These are phyloP conservation scores for Fusarium chuoi DNA, from an alignment of 2,329 filamentous ascomycete species.

Conservation along the genomic window DNA sequence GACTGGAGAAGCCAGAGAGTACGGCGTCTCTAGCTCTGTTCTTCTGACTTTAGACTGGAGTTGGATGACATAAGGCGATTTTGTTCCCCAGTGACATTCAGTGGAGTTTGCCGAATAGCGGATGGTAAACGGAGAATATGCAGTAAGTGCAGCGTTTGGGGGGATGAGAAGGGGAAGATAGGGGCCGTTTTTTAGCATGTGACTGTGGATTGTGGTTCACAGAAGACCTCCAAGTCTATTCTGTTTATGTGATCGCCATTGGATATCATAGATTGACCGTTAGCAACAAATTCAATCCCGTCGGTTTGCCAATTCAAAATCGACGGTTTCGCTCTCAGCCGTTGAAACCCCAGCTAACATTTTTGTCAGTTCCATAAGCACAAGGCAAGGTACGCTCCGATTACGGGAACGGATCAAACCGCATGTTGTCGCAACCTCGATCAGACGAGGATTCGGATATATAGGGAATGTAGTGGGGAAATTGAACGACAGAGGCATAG, in stretches of 20 bases:
- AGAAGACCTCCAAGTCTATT: background rate
- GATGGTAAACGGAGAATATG: slow-evolving; percentile 5
- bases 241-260: background rate
- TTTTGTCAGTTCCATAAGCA: background rate
- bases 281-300: background rate
- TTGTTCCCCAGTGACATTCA: slow-evolving; percentile 24
- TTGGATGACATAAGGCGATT: slow-evolving; percentile 43
- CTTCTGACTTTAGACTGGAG: slow-evolving; percentile 8
- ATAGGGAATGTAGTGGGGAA: slow-evolving; percentile 19
- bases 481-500: slow-evolving; percentile 1
- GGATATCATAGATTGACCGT: background rate
- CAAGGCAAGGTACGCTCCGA: slow-evolving; percentile 9
- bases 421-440: slow-evolving; percentile 19
- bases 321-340: background rate
- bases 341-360: background rate
- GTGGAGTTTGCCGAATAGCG: slow-evolving; percentile 38
- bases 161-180: slow-evolving; percentile 1
- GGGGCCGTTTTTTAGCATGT: slow-evolving; percentile 35
- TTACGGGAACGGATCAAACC: slow-evolving; percentile 32
- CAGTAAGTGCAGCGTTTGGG: background rate
- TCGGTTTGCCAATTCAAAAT: background rate
- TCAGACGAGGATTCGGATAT: slow-evolving; percentile 33
- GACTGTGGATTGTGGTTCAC: slow-evolving; percentile 26
- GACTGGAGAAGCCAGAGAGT: slow-evolving; percentile 30
- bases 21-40: slow-evolving; percentile 11